These are phyloP conservation scores for Madurella mycetomatis DNA, from an alignment of 2,329 filamentous ascomycete genomes.

Conservation along the genomic window DNA sequence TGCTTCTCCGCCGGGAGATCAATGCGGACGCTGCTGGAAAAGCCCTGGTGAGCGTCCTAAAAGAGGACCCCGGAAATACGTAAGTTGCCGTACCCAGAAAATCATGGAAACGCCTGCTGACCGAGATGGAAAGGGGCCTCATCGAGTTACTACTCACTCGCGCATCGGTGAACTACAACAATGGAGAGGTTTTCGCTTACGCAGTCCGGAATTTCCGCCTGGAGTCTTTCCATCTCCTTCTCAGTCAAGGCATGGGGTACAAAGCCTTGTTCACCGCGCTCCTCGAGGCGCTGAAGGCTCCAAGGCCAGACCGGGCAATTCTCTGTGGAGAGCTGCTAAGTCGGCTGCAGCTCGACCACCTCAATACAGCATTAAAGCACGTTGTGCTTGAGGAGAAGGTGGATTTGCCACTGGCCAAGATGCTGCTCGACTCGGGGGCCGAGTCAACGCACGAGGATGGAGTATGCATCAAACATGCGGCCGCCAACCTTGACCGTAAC, in stretches of 20 bases:
- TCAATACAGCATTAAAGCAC: slow-evolving; percentile 25
- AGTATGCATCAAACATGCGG: slow-evolving; percentile 25
- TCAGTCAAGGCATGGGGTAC: slow-evolving; percentile 22
- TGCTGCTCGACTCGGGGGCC: slow-evolving; percentile 25
- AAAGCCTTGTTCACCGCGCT: slow-evolving; percentile 23
- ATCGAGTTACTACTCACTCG: slow-evolving; percentile 23
- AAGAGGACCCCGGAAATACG: slow-evolving; percentile 18
- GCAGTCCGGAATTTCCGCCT: slow-evolving; percentile 23
- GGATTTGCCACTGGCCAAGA: slow-evolving; percentile 21
- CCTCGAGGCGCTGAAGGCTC: slow-evolving; percentile 20
- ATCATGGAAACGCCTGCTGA: background rate
- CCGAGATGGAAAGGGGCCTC: slow-evolving; percentile 7
- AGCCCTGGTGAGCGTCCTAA: slow-evolving; percentile 24
- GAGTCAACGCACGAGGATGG: slow-evolving; percentile 24
- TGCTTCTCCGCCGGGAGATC: slow-evolving; percentile 23
- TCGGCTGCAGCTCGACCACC: slow-evolving; percentile 23
- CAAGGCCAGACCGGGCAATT: slow-evolving; percentile 9
- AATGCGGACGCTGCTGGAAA: slow-evolving; percentile 22
- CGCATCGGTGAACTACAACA: slow-evolving; percentile 27
- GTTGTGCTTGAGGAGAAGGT: slow-evolving; percentile 19
- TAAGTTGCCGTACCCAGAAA: slow-evolving; percentile 6
- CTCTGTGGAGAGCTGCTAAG: slow-evolving; percentile 19
- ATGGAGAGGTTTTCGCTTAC: slow-evolving; percentile 26
- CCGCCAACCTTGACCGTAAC: slow-evolving; percentile 20
- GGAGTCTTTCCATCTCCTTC: slow-evolving; percentile 23